Conservation (phyloP, 768 basidiomycete genomes). For the Leucosporidium yakuticum region DNA sequence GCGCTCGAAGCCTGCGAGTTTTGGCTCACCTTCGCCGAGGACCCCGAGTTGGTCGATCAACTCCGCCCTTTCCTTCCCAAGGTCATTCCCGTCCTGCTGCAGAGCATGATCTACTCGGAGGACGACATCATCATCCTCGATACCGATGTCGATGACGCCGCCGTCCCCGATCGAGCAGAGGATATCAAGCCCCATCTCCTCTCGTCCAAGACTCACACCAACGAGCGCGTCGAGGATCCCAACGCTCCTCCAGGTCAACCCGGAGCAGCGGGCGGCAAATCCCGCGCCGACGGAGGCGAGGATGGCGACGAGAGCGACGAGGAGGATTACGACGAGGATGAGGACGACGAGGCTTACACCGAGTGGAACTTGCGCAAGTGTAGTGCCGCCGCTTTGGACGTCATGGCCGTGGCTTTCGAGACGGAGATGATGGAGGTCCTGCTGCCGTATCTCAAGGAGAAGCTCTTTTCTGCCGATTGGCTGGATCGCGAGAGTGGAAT, state of each 20-base stretch:
- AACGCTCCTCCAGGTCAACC: conserved; percentile 1
- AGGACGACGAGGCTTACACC: conserved; percentile 92
- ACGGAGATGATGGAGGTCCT: conserved; percentile 83
- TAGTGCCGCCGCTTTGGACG: conserved; percentile 93
- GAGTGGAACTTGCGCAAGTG: conserved; percentile 99
- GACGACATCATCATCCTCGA: conserved; percentile 94
- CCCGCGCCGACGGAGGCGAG: conserved; percentile 49
- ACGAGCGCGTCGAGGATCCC: conserved; percentile 60
- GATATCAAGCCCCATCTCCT: conserved; percentile 91
- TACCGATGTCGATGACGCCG: conserved; percentile 68
- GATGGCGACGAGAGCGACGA: conserved; percentile 87
- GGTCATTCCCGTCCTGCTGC: conserved; percentile 87
- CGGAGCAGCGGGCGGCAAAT: conserved; percentile 14
- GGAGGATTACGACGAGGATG: conserved; percentile 78
- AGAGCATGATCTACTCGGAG: conserved; percentile 96
- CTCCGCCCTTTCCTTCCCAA: conserved; percentile 81
- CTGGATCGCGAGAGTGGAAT: conserved; percentile 91
- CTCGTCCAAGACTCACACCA: conserved; percentile 74
- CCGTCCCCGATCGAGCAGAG: conserved; percentile 82
- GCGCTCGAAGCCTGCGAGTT: conserved; percentile 99
- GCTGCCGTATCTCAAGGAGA: conserved; percentile 81
- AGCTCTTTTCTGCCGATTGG: conserved; percentile 90
- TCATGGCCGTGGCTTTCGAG: conserved; percentile 87
- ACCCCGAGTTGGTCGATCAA: conserved; percentile 74
- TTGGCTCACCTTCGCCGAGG: conserved; percentile 98